Evolutionary conservation across 257 asterid species (phyloP), one percentile per base, ranked within the genome.

Genomic region (Solanum ahanhuiri): DNA sequence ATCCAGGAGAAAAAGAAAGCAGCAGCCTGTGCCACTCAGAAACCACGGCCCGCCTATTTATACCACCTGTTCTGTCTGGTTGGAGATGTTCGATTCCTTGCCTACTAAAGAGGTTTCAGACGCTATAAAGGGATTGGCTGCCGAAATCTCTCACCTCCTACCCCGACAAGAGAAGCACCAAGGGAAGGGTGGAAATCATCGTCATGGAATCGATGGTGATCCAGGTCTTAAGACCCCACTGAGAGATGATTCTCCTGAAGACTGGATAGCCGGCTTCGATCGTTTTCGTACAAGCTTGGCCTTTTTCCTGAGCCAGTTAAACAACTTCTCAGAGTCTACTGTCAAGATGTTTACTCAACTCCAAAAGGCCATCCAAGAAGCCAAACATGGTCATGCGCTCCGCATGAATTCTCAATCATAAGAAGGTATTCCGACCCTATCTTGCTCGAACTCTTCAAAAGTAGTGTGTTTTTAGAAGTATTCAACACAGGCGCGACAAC

Each of bases 1-100:
- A 20, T 89, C 99, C 85, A 92, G 91, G 90, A 91, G 96, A 87
- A 93, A 93, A 88, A 93, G 92, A 70, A 91, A 93, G 87, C 66
- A 11, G 72, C 91, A 73, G 23, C 93, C 91, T 48, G 95, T 93
- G 5, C 93, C 93, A 15, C 87, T 93, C 45, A 88, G 96, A 48
- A 64, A 93, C 89, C 43, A 7, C 33, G 99, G 98, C n/a, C 99
- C 99, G 0, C 99, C 99, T n/a, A 94, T 95, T 83, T 95, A 94
- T 88, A 91, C 90, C 88, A 90, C 94, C 60, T 95, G 98, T 23
- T 96, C 93, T 10, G 87, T 92, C 76, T 97, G 99, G 99, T 35
- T 94, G 90, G 95, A 94, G 63, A 91, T 89, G 92, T 88, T 95
- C 15, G 85, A 91, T 0, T 84, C 85, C 15, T 88, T 95, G 86